Evolutionary conservation across 768 basidiomycete species (phyloP).

Genomic region (Pluteus cervinus): DNA sequence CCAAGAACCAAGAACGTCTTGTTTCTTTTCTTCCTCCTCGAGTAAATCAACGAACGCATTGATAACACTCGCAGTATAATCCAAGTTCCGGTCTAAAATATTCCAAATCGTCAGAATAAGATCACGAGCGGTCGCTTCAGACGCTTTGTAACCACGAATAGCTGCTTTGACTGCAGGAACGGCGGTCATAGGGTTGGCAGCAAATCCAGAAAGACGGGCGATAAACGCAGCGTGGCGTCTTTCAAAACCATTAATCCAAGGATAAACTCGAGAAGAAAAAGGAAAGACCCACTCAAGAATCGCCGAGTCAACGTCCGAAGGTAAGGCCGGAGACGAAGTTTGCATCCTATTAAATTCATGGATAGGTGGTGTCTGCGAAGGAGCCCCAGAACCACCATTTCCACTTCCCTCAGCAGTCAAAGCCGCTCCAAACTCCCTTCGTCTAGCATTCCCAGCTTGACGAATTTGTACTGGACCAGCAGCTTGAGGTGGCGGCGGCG

Average conservation of each 20-base stretch:
- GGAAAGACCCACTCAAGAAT: slow-evolving; percentile 42
- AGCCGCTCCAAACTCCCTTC: slow-evolving; percentile 57
- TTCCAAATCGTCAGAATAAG: slow-evolving; percentile 88
- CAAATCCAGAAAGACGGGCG: slow-evolving; percentile 51
- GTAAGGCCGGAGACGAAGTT: slow-evolving; percentile 31
- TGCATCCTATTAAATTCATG: slow-evolving; percentile 27
- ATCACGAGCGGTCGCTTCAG: slow-evolving; percentile 78
- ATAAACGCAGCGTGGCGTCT: slow-evolving; percentile 69
- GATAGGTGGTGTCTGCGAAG: slow-evolving; percentile 12
- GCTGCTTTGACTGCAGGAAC: slow-evolving; percentile 65
- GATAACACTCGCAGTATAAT: slow-evolving; percentile 69
- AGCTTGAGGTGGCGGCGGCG: slow-evolving; percentile 7
- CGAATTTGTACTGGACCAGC: slow-evolving; percentile 11
- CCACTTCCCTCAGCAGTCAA: slow-evolving; percentile 39
- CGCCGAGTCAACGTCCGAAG: slow-evolving; percentile 53
- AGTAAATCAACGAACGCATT: slow-evolving; percentile 71
- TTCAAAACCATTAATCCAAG: slow-evolving; percentile 4
- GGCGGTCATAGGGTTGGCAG: slow-evolving; percentile 52
- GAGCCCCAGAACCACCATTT: not conserved
- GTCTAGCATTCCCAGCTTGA: slow-evolving; percentile 25
- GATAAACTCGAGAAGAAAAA: slow-evolving; percentile 1
- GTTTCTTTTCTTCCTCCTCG: slow-evolving; percentile 81
- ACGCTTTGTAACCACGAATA: slow-evolving; percentile 68
- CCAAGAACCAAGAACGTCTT: slow-evolving; percentile 70
- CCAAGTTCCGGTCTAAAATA: slow-evolving; percentile 42